Evolutionary conservation across 345 rosid species (phyloP).

Genomic region (Punica granatum): DNA sequence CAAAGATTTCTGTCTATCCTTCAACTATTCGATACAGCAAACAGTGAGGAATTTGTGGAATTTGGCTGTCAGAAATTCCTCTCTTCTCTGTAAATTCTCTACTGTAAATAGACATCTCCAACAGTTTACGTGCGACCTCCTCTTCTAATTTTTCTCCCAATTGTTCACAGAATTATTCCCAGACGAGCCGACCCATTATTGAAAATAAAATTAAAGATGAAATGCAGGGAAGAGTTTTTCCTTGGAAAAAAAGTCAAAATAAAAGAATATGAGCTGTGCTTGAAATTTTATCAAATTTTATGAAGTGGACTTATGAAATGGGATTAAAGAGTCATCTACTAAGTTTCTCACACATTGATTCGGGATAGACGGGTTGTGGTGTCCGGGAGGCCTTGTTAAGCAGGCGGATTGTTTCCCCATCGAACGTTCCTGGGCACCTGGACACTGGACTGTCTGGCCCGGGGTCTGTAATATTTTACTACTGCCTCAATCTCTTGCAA

Average conservation of each 20-base stretch:
- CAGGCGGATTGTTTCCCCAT: no score
- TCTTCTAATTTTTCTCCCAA: not conserved
- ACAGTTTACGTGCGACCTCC: not conserved
- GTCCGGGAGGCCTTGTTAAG: no score
- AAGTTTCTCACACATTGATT: no score
- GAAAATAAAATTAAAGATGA: no score
- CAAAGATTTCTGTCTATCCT: not conserved
- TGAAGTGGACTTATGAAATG: not conserved
- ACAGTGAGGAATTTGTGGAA: not conserved
- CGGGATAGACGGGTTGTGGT: no score
- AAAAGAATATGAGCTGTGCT: no score
- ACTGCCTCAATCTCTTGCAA: no score
- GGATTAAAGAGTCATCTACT: not conserved
- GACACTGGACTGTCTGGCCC: no score
- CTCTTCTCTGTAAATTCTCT: not conserved
- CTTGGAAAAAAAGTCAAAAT: no score
- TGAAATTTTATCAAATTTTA: not conserved
- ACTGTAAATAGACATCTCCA: not conserved
- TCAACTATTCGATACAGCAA: not conserved
- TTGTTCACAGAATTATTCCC: not conserved
- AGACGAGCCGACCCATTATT: not conserved
- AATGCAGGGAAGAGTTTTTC: no score
- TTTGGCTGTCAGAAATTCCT: not conserved
- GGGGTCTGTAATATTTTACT: no score
- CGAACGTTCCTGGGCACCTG: no score